Conservation (phyloP, 768 basidiomycete genomes). For the Agrocybe pediades region DNA sequence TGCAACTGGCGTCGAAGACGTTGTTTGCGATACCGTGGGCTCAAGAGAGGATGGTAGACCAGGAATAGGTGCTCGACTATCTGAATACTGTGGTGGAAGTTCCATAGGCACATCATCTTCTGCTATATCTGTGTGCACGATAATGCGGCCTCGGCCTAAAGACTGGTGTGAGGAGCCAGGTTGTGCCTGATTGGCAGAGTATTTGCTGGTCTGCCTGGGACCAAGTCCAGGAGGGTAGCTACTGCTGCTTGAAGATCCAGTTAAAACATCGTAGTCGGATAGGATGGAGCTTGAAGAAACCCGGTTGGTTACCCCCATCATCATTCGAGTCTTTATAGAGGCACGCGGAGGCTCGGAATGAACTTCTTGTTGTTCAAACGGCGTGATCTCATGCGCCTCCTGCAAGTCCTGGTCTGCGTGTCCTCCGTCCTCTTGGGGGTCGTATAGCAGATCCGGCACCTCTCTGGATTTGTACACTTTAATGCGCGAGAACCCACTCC, state of each 20-base stretch:
- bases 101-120: slow-evolving; percentile 25
- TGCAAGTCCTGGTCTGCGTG: not conserved
- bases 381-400: not conserved
- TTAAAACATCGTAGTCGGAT: not conserved
- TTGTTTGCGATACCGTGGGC: too few relatives aligned
- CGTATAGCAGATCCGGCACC: slow-evolving; percentile 1
- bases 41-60: slow-evolving; percentile 15
- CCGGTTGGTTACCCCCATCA: not conserved
- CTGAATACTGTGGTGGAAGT: slow-evolving; percentile 33
- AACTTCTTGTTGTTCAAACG: not conserved
- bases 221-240: not conserved
- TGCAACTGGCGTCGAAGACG: not conserved
- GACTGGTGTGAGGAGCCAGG: not conserved
- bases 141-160: slow-evolving; percentile 11
- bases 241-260: not conserved
- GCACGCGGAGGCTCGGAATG: not conserved
- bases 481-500: not conserved
- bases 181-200: not conserved
- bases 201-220: not conserved
- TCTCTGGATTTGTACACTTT: slow-evolving; percentile 2
- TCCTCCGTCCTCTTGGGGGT: not conserved
- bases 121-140: slow-evolving; percentile 31
- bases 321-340: not conserved
- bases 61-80: slow-evolving; percentile 25
- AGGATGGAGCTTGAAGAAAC: not conserved